Evolutionary conservation across 2,329 filamentous ascomycete genomes (phyloP).

Genomic region (Cercospora sp.): DNA sequence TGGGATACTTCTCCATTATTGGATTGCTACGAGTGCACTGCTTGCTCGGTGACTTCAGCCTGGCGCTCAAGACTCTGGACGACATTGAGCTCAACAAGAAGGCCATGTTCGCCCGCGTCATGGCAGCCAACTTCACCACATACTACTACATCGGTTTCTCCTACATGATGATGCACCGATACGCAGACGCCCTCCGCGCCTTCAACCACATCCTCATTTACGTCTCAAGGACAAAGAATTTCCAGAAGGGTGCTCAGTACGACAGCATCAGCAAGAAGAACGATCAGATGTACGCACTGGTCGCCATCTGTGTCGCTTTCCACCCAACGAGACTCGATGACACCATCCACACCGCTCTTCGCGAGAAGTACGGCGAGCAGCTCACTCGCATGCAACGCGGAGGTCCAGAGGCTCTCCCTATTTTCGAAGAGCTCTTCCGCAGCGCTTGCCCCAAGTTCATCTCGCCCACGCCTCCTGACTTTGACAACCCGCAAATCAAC

Average conservation of each 20-base stretch:
- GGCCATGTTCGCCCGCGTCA: slow-evolving; percentile 98
- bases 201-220: slow-evolving; percentile 99
- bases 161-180: slow-evolving; percentile 99
- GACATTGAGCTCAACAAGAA: slow-evolving; percentile 99
- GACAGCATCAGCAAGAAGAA: slow-evolving; percentile 99
- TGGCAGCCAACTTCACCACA: slow-evolving; percentile 99
- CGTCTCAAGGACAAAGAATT: slow-evolving; percentile 98
- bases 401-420: slow-evolving; percentile 88
- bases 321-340: slow-evolving; percentile 96
- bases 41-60: slow-evolving; percentile 93
- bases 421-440: slow-evolving; percentile 98
- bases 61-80: slow-evolving; percentile 97
- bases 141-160: slow-evolving; percentile 99
- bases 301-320: slow-evolving; percentile 98
- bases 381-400: slow-evolving; percentile 95
- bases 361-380: slow-evolving; percentile 99
- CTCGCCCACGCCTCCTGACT: slow-evolving; percentile 93
- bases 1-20: slow-evolving; percentile 99
- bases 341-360: slow-evolving; percentile 95
- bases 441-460: slow-evolving; percentile 99
- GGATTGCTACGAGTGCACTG: slow-evolving; percentile 94
- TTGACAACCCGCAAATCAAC: slow-evolving; percentile 94
- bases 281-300: slow-evolving; percentile 99
- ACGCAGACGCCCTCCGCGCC: slow-evolving; percentile 98
- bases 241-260: slow-evolving; percentile 98